Evolutionary conservation across 83 land plant species (phyloP), one percentile per base, ranked within the genome.

Genomic region (Thuja plicata): DNA sequence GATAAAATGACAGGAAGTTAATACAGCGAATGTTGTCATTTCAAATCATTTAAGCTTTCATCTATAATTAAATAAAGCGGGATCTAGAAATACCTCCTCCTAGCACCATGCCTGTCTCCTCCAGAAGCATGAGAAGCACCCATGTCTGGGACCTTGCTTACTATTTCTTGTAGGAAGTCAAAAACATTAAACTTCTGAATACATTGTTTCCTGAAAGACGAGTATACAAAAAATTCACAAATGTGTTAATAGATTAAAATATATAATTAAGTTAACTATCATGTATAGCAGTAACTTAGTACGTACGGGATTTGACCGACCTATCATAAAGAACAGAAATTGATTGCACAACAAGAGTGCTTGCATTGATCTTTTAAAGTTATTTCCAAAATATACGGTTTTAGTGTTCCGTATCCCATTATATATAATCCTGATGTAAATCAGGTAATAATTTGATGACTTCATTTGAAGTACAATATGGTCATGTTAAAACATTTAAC

Each of bases 131-230:
- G 95, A 70, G 92, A 87, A 90, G 88, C 77, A 84, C 94, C 95
- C 48, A 92, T 86, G 57, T 96, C 97, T 21, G 96, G 97, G 88
- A 96, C 97, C 87, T 93, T 91, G 87, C 91, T 90, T 77, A 96
- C 97, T 87, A 92, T 90, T 17, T 96, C 97, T 89, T 78, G 90
- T 89, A 96, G 92, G 88, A 96, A 96, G 89, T 96, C 97, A 92
- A 92, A 96, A 27, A 92, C 93, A 88, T 88, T 93, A 62, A 90
- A 92, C 84, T 93, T 93, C 34, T 96, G 96, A 21, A 96, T 94
- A 88, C 97, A 96, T 86, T 96, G 96, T 87, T 94, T 96, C 87
- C 97, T 96, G 95, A 50, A 90, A 88, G n/a, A 37, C 66, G n/a
- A 45, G 17, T 45, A 21, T 17, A 73, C 50, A 52, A 74, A 1